Evolutionary conservation across 1,284 basidiomycete species (phyloP).

Genomic region (Sanghuangporus sanghuang): DNA sequence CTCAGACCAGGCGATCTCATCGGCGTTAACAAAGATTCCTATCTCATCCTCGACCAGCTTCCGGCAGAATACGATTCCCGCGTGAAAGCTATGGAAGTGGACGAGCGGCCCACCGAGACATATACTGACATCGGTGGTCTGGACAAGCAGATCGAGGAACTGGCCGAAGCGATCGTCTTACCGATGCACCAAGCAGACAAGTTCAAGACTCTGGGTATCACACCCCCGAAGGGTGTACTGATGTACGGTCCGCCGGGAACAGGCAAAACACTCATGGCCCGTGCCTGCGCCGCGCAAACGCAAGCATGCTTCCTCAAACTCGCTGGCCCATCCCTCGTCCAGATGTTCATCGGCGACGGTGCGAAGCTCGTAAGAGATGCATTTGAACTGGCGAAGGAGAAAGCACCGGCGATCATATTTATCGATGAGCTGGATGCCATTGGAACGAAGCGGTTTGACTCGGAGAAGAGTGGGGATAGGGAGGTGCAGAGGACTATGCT

Average conservation of each 20-base stretch:
- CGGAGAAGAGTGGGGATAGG: conserved; percentile 72
- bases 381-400: conserved; percentile 74
- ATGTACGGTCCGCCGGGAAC: conserved; percentile 83
- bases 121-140: conserved; percentile 79
- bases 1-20: conserved; percentile 92
- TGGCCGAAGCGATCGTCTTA: conserved; percentile 76
- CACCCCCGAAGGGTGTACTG: conserved; percentile 71
- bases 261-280: conserved; percentile 73
- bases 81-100: conserved; percentile 92
- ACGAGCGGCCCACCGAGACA: conserved; percentile 73
- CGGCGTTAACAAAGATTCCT: conserved; percentile 99
- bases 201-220: conserved; percentile 80
- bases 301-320: conserved; percentile 79
- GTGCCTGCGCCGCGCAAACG: conserved; percentile 79
- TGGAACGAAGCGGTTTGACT: conserved; percentile 79
- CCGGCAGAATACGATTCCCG: conserved; percentile 75
- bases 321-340: conserved; percentile 72
- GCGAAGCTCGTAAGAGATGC: conserved; percentile 77
- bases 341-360: conserved; percentile 84
- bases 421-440: conserved; percentile 81
- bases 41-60: conserved; percentile 89
- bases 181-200: conserved; percentile 81
- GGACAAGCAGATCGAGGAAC: conserved; percentile 80
- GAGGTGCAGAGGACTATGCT: conserved; percentile 82
- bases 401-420: conserved; percentile 77